Conservation (phyloP, 1,139 yeast genomes). For the Petasospora rhodanensis region DNA sequence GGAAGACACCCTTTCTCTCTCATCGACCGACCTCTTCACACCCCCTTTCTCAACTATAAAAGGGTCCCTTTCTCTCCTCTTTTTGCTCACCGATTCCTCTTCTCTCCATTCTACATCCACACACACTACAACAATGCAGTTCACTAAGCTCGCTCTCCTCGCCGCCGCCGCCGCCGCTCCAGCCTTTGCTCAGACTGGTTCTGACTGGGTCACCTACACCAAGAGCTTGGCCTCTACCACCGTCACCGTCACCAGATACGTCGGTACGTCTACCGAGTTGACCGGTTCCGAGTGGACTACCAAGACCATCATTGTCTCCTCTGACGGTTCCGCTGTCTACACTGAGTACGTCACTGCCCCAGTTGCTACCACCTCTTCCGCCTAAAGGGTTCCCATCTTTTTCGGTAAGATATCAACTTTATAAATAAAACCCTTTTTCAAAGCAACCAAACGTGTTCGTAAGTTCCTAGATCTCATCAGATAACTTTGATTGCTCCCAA, state of each 20-base stretch:
- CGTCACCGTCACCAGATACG: slow-evolving; percentile 4
- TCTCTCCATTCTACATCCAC: not conserved
- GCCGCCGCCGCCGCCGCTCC: slow-evolving; percentile 3
- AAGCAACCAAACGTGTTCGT: no score
- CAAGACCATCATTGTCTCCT: slow-evolving; percentile 1
- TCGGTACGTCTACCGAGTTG: slow-evolving; percentile 4
- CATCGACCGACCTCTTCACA: no score
- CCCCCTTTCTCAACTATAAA: not conserved
- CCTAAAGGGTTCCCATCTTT: not conserved
- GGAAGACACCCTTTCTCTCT: no score
- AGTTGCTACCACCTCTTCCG: not conserved
- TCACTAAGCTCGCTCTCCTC: slow-evolving; percentile 1
- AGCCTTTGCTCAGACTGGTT: slow-evolving; percentile 4
- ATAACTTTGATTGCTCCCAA: no score
- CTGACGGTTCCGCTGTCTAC: slow-evolving; percentile 3
- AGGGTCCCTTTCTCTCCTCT: not conserved
- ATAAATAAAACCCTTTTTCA: not conserved
- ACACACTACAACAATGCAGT: not conserved
- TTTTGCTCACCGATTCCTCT: not conserved
- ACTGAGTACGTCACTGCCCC: slow-evolving; percentile 2
- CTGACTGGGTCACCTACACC: slow-evolving; percentile 3
- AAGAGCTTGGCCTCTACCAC: slow-evolving; percentile 1
- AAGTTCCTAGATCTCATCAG: no score
- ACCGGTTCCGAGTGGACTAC: slow-evolving; percentile 6
- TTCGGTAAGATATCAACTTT: not conserved